Conservation (phyloP, 495 filamentous ascomycete species). For the Penicillium dipodomyicola region DNA sequence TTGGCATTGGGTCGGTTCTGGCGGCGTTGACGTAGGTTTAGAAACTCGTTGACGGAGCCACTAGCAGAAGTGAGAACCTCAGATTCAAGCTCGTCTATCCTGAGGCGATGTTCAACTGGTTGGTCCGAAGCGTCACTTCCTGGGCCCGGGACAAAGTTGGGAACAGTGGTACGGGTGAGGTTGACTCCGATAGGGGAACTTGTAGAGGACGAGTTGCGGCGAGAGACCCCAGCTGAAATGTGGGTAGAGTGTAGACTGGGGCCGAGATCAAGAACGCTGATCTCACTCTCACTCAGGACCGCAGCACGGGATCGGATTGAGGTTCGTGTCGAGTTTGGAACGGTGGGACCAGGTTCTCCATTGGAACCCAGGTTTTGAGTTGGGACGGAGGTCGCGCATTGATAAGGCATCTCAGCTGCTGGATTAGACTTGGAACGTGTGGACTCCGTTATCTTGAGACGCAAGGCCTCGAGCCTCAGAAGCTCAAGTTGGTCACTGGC, state of each 20-base stretch:
- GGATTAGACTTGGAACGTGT: neutral
- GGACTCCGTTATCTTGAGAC: neutral
- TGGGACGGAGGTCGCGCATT: neutral
- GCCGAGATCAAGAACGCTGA: conserved; percentile 33
- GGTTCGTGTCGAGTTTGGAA: neutral
- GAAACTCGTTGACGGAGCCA: neutral
- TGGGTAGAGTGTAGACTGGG: conserved; percentile 11
- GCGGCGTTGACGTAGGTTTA: neutral
- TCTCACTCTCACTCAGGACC: conserved; percentile 27
- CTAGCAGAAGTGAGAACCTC: neutral
- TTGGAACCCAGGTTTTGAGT: neutral
- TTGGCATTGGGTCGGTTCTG: neutral
- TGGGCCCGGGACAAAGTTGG: neutral
- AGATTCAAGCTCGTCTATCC: conserved; percentile 9
- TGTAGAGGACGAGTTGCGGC: neutral
- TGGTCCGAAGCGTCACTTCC: neutral
- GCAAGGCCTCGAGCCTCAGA: neutral
- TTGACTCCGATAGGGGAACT: neutral
- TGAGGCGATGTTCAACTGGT: neutral
- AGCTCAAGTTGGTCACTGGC: neutral
- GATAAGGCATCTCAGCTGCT: neutral
- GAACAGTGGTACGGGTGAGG: neutral
- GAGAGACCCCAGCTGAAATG: neutral
- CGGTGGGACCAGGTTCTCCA: neutral
- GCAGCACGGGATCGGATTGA: neutral